Evolutionary conservation across 768 basidiomycete genomes (phyloP).

Genomic region (Boletus rubescentipes): DNA sequence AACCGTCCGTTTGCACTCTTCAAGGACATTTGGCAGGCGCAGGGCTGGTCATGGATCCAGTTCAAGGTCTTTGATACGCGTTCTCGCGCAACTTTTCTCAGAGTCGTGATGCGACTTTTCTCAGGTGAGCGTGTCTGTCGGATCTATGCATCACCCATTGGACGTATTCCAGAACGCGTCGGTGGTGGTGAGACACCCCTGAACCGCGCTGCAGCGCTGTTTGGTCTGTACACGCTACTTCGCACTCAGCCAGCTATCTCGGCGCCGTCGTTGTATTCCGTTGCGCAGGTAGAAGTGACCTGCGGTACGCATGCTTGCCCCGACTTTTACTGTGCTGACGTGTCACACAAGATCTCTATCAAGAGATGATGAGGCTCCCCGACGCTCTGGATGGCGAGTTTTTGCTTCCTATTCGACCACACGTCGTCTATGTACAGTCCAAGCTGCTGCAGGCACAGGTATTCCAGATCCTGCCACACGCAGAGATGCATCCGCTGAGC

Average conservation of each 20-base stretch:
- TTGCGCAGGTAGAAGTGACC: conserved; percentile 61
- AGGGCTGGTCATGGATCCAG: conserved; percentile 77
- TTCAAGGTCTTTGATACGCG: conserved; percentile 71
- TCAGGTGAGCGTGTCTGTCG: conserved; percentile 46
- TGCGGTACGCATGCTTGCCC: conserved; percentile 41
- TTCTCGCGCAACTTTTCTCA: conserved; percentile 62
- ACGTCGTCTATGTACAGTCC: conserved; percentile 50
- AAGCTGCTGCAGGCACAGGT: conserved; percentile 45
- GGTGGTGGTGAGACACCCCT: conserved; percentile 50
- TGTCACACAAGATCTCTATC: conserved; percentile 51
- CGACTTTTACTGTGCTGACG: neutral
- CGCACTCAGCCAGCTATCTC: conserved; percentile 61
- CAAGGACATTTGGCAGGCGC: conserved; percentile 63
- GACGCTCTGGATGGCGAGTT: conserved; percentile 39
- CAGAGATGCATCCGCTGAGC: conserved; percentile 49
- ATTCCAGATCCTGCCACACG: conserved; percentile 62
- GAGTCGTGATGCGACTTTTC: conserved; percentile 60
- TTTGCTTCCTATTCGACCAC: conserved; percentile 48
- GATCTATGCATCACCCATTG: neutral
- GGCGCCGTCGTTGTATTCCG: conserved; percentile 47
- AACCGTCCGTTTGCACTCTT: conserved; percentile 63
- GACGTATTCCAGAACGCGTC: conserved; percentile 48
- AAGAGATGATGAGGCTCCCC: conserved; percentile 49
- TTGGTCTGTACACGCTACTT: conserved; percentile 70
- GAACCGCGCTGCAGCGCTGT: conserved; percentile 58